phyloP scores from a whole-genome alignment of 2,329 filamentous ascomycete genomes.

The Mycosphaerella sp. region DNA sequence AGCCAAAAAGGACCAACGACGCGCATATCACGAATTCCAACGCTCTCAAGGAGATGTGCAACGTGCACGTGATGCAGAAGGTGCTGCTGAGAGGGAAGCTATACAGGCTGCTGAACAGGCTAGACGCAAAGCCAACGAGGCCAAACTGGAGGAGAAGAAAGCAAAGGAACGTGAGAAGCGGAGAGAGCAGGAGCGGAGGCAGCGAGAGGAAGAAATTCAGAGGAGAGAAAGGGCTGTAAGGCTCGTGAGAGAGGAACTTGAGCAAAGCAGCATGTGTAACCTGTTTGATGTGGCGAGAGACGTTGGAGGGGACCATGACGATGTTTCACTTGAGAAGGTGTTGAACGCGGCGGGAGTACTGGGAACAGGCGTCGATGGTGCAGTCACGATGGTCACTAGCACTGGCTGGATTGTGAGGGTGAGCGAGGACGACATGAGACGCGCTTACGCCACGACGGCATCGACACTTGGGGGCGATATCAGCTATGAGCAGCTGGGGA shows the following conservation, averaged over 20 bases:
- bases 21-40: slow-evolving; percentile 47
- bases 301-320: slow-evolving; percentile 38
- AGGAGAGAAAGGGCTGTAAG: slow-evolving; percentile 31
- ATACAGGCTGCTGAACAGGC: slow-evolving; percentile 38
- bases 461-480: slow-evolving; percentile 33
- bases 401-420: slow-evolving; percentile 41
- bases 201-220: slow-evolving; percentile 37
- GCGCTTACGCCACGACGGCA: slow-evolving; percentile 36
- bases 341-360: slow-evolving; percentile 37
- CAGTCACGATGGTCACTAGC: slow-evolving; percentile 39
- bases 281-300: slow-evolving; percentile 38
- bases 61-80: slow-evolving; percentile 39
- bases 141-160: slow-evolving; percentile 39
- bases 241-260: slow-evolving; percentile 31
- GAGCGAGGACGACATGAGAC: slow-evolving; percentile 36
- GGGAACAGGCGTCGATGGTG: slow-evolving; percentile 26
- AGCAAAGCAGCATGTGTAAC: slow-evolving; percentile 30
- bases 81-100: slow-evolving; percentile 42
- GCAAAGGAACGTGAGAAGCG: slow-evolving; percentile 37
- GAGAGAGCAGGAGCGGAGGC: slow-evolving; percentile 36
- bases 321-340: slow-evolving; percentile 41
- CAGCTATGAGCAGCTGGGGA: slow-evolving; percentile 24
- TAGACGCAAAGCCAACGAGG: slow-evolving; percentile 39
- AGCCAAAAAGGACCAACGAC: slow-evolving; percentile 39
- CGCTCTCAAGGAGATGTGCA: slow-evolving; percentile 45